Percentiles rank a stretch among this genome's conserved stretches.
Conservation (phyloP, 306 rosid species). For the Datisca glomerata region DNA sequence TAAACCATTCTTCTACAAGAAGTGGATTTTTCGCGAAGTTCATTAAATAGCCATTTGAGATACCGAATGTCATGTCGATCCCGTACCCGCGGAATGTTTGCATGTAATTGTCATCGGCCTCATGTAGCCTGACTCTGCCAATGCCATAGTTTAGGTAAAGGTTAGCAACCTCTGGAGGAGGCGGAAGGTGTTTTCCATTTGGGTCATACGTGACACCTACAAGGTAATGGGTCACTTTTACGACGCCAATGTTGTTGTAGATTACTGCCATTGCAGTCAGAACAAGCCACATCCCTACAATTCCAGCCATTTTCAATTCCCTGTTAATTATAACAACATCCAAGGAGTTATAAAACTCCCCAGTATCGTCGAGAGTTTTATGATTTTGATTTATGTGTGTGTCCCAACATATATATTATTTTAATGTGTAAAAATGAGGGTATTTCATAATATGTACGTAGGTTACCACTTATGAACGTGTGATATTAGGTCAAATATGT, state of each 20-base stretch:
- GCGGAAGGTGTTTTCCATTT: slow-evolving; percentile 20
- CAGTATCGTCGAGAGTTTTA: no score
- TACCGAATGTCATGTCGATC: slow-evolving; percentile 7
- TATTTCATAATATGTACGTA: no score
- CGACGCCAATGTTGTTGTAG: not conserved
- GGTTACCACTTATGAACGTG: no score
- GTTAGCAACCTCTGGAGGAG: slow-evolving; percentile 7
- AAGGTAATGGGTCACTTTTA: not conserved
- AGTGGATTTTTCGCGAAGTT: slow-evolving; percentile 6
- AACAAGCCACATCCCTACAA: not conserved
- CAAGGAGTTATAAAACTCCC: no score
- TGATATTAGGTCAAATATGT: no score
- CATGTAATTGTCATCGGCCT: slow-evolving; percentile 4
- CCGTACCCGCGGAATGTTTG: slow-evolving; percentile 5
- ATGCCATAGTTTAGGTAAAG: slow-evolving; percentile 8
- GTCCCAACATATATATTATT: no score
- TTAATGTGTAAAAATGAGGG: no score
- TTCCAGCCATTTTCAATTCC: no score
- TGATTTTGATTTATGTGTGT: no score
- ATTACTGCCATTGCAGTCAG: not conserved
- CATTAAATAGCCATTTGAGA: slow-evolving; percentile 7
- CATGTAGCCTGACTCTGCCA: slow-evolving; percentile 14
- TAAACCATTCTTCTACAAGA: slow-evolving; percentile 16
- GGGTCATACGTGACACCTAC: slow-evolving; percentile 15
- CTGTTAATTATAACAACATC: no score